A percentile compares a stretch with the other conserved stretches of the same genome.
Conservation (phyloP, 495 filamentous ascomycete genomes). For the Aspergillus homomorphus region DNA sequence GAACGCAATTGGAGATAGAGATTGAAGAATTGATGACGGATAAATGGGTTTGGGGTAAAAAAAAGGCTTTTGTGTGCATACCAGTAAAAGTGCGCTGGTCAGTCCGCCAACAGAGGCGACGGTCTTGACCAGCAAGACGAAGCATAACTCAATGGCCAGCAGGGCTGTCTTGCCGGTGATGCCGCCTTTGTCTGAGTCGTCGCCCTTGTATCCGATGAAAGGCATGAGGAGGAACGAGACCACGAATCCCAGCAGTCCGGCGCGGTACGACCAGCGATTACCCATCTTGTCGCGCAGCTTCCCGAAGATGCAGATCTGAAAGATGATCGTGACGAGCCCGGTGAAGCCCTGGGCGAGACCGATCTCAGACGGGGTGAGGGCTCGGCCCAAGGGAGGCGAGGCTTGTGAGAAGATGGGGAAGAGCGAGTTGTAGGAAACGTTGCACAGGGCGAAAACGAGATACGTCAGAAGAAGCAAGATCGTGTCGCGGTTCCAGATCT, state of each 20-base stretch:
- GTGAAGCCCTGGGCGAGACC: constrained; percentile 84
- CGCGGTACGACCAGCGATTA: constrained; percentile 78
- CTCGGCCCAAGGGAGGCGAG: constrained; percentile 68
- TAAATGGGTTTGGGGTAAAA: too few relatives aligned
- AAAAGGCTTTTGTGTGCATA: too few relatives aligned
- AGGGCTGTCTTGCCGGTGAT: constrained; percentile 59
- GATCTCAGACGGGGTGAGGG: constrained; percentile 73
- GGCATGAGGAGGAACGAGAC: constrained; percentile 84
- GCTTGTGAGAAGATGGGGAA: constrained; percentile 88
- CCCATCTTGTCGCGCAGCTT: constrained; percentile 76
- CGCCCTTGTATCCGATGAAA: constrained; percentile 73
- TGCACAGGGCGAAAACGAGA: constrained; percentile 82
- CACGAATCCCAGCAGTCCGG: constrained; percentile 76
- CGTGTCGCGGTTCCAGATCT: constrained; percentile 74
- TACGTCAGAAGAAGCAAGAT: constrained; percentile 77
- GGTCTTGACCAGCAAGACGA: constrained; percentile 81
- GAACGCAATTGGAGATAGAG: not conserved
- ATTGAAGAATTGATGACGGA: too few relatives aligned
- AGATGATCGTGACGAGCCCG: constrained; percentile 77
- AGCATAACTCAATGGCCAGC: constrained; percentile 65
- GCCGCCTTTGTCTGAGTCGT: constrained; percentile 39
- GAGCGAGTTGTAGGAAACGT: constrained; percentile 84
- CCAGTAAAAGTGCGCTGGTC: constrained; percentile 82
- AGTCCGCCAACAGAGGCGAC: constrained; percentile 84
- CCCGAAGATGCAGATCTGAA: constrained; percentile 82